Conservation (phyloP, 1,284 basidiomycete genomes). For the Cutaneotrichosporon curvatum region DNA sequence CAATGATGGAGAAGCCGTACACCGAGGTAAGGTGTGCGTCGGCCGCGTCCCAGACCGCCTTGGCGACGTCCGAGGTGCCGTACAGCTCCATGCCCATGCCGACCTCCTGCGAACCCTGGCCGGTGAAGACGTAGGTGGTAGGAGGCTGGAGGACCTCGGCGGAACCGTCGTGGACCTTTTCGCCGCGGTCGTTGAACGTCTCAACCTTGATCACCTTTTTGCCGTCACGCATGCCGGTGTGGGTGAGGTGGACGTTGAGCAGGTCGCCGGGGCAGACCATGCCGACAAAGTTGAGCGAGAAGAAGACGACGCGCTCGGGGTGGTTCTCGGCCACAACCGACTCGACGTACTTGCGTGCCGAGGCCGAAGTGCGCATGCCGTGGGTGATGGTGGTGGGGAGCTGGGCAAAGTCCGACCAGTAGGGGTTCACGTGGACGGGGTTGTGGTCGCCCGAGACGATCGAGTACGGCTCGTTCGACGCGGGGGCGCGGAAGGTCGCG, state of each 20-base stretch:
- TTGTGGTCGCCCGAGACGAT: constrained; percentile 94
- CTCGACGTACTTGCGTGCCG: constrained; percentile 87
- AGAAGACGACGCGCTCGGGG: constrained; percentile 83
- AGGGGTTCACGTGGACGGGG: constrained; percentile 92
- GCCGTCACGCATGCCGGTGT: constrained; percentile 83
- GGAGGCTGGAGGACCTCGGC: constrained; percentile 88
- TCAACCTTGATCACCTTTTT: constrained; percentile 88
- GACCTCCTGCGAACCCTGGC: constrained; percentile 95
- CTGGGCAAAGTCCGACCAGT: constrained; percentile 89
- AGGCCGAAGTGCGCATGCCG: constrained; percentile 93
- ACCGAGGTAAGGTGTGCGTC: constrained; percentile 87
- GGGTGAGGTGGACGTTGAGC: constrained; percentile 79
- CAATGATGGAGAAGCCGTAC: constrained; percentile 93
- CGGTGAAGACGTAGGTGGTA: constrained; percentile 96
- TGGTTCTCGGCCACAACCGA: constrained; percentile 87
- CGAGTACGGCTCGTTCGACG: constrained; percentile 90
- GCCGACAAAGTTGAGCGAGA: constrained; percentile 86
- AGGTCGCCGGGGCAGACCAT: constrained; percentile 96
- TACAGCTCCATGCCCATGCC: constrained; percentile 99
- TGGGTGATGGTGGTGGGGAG: constrained; percentile 97
- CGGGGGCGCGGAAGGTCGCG: constrained; percentile 65
- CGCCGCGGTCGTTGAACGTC: constrained; percentile 74
- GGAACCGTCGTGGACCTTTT: constrained; percentile 85
- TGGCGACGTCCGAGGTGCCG: constrained; percentile 82
- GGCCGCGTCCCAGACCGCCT: constrained; percentile 93